Conservation (phyloP, 2,329 filamentous ascomycete genomes). For the Sarocladiaceae sp. region DNA sequence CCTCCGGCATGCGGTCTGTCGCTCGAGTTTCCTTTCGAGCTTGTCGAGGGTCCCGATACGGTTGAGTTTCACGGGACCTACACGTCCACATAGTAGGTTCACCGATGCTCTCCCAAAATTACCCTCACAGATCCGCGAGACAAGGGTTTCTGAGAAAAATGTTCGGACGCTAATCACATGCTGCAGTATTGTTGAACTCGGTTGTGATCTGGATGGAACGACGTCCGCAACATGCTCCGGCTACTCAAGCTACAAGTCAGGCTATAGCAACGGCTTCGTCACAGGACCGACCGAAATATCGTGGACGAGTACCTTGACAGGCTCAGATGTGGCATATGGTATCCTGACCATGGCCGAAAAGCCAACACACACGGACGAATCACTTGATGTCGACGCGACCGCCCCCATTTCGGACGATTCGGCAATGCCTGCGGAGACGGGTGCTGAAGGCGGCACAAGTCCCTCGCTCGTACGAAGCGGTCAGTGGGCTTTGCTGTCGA, state of each 20-base stretch:
- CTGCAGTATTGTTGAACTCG: constrained; percentile 36
- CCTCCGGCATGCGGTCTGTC: constrained; percentile 35
- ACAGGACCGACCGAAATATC: constrained; percentile 36
- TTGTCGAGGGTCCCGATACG: constrained; percentile 39
- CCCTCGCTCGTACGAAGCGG: background rate
- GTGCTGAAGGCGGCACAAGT: background rate
- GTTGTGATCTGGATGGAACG: constrained; percentile 34
- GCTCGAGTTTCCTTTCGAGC: constrained; percentile 39
- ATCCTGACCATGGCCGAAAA: constrained; percentile 34
- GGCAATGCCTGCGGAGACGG: background rate
- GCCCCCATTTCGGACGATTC: constrained; percentile 3
- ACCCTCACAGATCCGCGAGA: no score
- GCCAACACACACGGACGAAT: constrained; percentile 25
- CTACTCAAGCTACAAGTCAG: constrained; percentile 37
- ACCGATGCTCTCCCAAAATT: background rate
- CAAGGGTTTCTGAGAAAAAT: background rate
- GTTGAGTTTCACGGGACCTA: constrained; percentile 37
- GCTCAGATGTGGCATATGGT: constrained; percentile 36
- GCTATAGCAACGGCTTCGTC: constrained; percentile 30
- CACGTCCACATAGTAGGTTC: constrained; percentile 35
- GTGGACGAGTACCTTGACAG: constrained; percentile 39
- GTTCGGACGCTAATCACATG: constrained; percentile 9
- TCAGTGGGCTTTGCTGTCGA: background rate
- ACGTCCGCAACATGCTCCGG: constrained; percentile 42
- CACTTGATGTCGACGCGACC: constrained; percentile 17